Base-by-base conservation (phyloP, 768 basidiomycete species). In the Termitomyces sp. region DNA sequence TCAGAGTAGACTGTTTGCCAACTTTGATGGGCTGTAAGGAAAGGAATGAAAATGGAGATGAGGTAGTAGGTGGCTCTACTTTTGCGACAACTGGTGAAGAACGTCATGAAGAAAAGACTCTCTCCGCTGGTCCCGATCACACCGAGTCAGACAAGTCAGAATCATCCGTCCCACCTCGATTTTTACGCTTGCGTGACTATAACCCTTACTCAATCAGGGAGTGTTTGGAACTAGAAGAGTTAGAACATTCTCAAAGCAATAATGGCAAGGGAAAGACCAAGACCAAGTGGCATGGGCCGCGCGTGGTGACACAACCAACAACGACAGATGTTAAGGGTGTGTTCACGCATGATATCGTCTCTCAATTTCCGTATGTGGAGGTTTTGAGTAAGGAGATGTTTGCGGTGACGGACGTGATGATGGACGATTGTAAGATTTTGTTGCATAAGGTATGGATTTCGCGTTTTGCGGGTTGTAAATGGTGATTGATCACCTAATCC, bases 331-430 rank as follows among this genome's bases (percentile, higher is more conserved):
- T 71, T n/a, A 71, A 72, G 11, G 76, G 75, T 0, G 78, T 80
- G 31, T 82, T 82, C 61, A 67, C 64, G 56, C 62, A 77, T 47
- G 77, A 80, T 60, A 74, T 82, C 55, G 70, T 74, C 46, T 78
- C 76, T 60, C 73, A 66, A 51, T 65, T 83, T 59, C 78, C 82
- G 9, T 82, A 82, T 61, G 75, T 75, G 45, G 80, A 82, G 66
- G 70, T 78, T 21, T 66, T 79, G 31, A 82, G 78, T 61, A 65
- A 75, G 62, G 75, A 80, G 52, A 68, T 64, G 19, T 79, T 75
- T 58, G 73, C 77, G 60, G 75, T 80, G 43, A 80, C 78, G 50
- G 79, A 81, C 65, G 80, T 79, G 50, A 82, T 81, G 80, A 78
- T 82, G 74, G 82, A 82, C 64, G 79, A 80, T 60, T 74, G 71